Evolutionary conservation across 2,329 filamentous ascomycete genomes (phyloP), one percentile per base, ranked within the genome.

Genomic region (Fusarium incarnatum): DNA sequence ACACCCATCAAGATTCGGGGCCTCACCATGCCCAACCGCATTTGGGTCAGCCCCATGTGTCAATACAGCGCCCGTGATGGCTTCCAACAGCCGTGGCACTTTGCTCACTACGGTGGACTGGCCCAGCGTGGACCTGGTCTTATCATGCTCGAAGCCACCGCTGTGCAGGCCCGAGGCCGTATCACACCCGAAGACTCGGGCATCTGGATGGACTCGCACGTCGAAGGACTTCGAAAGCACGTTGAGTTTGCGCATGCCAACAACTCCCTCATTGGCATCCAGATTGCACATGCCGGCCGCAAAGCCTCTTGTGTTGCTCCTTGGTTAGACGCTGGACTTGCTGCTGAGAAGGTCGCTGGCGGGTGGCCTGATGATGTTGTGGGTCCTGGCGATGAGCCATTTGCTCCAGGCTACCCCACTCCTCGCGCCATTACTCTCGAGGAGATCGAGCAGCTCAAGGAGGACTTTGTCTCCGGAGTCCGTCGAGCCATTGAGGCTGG

Each of bases 21-120:
- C 63, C 70, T 88, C 49, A 82, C 81, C 28, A 79, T 89, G 32
- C 80, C 81, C 64, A 89, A 89, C 79, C 86, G 88, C 55, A 82
- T 89, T 73, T 83, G 81, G 52, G 86, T 88, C 47, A 83, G 85
- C 53, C 88, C 88, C 60, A 89, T 90, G 86, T 89, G 88, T 80
- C 85, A 34, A 18, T 58, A 58, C 30, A 42, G 32, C 1, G 46
- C 56, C 2, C 70, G 79, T 18, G 77, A 83, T 30, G 81, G 92
- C 15, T 90, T 92, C 75, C 85, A 87, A 65, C 92, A 88, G 0
- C 81, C 86, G 58, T 94, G 91, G 90, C 91, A 94, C 76, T 78
- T 90, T 40, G 87, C 91, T 5, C 92, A 94, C 73, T 82, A 93
- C 28, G 92, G 92, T 15, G 90, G 90, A 20, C 92, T 94, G 65